Percentiles rank a stretch among this genome's conserved stretches.
Conservation (phyloP, 768 basidiomycete genomes). For the Leccinum olivaceopallidum region DNA sequence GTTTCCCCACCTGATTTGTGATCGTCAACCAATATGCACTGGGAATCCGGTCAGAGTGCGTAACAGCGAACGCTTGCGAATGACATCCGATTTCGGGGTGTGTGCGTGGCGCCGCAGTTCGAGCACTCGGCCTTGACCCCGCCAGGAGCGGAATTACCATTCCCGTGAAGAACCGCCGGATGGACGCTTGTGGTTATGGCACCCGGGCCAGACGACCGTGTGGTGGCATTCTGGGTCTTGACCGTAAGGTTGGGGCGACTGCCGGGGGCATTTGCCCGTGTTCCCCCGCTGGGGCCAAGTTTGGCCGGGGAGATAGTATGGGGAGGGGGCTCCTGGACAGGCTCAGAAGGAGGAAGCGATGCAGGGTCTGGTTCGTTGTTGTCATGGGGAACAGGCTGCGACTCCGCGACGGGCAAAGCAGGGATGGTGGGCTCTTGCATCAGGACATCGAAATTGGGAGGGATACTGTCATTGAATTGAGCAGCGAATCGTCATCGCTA, state of each 20-base stretch:
- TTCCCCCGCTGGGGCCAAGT: constrained; percentile 53
- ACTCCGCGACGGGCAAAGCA: constrained; percentile 14
- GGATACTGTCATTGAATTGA: constrained; percentile 7
- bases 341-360: constrained; percentile 35
- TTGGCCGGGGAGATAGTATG: constrained; percentile 62
- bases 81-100: too few species aligned
- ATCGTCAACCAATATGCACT: too few species aligned
- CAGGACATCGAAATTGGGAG: constrained; percentile 24
- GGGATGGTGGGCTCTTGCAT: constrained; percentile 30
- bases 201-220: constrained; percentile 59
- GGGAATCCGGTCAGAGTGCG: too few species aligned
- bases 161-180: too few species aligned
- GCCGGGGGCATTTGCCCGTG: constrained; percentile 44
- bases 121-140: too few species aligned
- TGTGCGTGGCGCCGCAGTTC: constrained; percentile 79
- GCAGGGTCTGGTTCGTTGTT: constrained; percentile 5
- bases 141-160: too few species aligned
- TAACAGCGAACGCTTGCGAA: too few species aligned
- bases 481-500: constrained; percentile 18
- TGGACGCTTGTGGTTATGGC: constrained; percentile 49
- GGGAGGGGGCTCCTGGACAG: constrained; percentile 42
- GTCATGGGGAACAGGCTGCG: constrained; percentile 4
- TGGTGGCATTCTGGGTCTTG: constrained; percentile 21
- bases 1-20: too few species aligned
- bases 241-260: constrained; percentile 45